Base-by-base conservation (phyloP, 176 grass and related monocot genomes). In the Cymbopogon citratus region DNA sequence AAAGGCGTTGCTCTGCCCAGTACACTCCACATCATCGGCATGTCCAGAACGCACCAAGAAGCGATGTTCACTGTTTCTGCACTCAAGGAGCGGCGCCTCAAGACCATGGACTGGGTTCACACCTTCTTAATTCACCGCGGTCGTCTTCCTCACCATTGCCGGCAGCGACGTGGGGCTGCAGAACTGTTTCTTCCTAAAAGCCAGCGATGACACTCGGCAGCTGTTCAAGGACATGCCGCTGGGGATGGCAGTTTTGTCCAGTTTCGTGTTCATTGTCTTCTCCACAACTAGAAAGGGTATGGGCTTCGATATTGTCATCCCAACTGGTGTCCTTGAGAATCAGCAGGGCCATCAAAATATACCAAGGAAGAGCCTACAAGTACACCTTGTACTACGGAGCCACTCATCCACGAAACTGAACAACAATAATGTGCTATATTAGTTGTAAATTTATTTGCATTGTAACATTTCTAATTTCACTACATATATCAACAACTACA, bases 221-320 rank as follows among this genome's bases (percentile, higher is more conserved):
- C 25, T 91, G 54, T 66, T 87, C 1, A 12, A 73, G 49, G 87
- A 91, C 25, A 23, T 91, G 31, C 89, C 89, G 15, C 52, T 91
- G 9, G 89, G 89, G 11, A 74, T 78, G 1, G 77, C 71, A 3
- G 12, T 88, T 21, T 5, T 91, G 52, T 59, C 89, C 5, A 85
- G 85, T 26, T 24, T 91, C 5, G 51, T 88, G 4, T 91, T 91
- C 27, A 35, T 88, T 18, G 31, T 91, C 51, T 85, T 87, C 27
- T 85, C 89, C 5, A 91, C 81, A 6, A 67, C 43, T 0, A n/a
- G 89, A 5, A 87, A 85, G 56, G 77, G 85, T 8, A 85, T 51
- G 48, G 48, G 48, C 48, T 51, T 51, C 5, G 48, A 51, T 51
- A 16, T 51, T 19, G 48, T 51, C 15, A 18, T 51, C 48, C 15